A percentile compares a stretch with the other conserved stretches of the same genome.
phyloP scores from a whole-genome alignment of 169 alveolate genomes.

The Amoebophrya sp. region DNA sequence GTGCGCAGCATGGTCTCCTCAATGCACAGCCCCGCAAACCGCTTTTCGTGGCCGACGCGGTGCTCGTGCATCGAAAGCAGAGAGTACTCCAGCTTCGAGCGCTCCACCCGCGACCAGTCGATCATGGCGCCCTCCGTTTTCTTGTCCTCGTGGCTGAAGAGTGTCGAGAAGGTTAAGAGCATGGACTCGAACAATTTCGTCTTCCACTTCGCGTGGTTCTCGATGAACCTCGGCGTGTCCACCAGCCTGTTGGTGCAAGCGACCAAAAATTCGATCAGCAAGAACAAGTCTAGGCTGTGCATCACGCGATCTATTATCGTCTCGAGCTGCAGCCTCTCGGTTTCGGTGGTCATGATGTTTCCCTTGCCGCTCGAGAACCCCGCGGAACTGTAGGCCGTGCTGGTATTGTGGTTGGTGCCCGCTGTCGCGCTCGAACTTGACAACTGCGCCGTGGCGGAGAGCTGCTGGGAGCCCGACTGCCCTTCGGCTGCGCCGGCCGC shows the following conservation, averaged over 20 bases:
- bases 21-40: background rate
- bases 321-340: background rate
- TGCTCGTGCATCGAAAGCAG: background rate
- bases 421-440: background rate
- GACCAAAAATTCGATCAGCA: background rate
- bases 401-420: background rate
- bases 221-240: constrained; percentile 10
- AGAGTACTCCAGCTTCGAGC: background rate
- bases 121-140: background rate
- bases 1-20: constrained; percentile 4
- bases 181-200: background rate
- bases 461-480: background rate
- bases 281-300: background rate
- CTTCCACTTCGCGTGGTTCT: constrained; percentile 5
- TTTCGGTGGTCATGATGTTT: background rate
- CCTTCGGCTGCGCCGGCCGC: background rate
- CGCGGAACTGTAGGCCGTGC: background rate
- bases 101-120: background rate
- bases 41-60: constrained; percentile 8
- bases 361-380: background rate
- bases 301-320: background rate
- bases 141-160: background rate
- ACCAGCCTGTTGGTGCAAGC: background rate
- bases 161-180: background rate
- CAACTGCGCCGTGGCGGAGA: background rate